Evolutionary conservation across 106 monocot genomes (phyloP), one percentile per base, ranked within the genome.

Genomic region (Hemerocallis citrina): DNA sequence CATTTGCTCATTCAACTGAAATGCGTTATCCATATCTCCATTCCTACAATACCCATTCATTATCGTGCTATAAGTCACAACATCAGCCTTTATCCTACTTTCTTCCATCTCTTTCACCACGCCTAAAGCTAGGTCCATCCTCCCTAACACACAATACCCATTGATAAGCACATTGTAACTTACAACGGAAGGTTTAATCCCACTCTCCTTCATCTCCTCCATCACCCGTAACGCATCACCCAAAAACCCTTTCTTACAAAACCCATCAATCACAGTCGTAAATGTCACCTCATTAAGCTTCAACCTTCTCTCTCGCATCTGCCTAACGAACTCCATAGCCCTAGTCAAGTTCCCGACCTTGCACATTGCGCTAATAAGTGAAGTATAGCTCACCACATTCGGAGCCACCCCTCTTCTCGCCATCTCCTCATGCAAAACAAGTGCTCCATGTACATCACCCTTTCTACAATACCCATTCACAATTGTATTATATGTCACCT

Each of bases 121-220:
- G n/a, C 27, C 48, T 55, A 72, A 45, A 10, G 77, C 85, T 61
- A 83, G 70, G 34, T 83, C 69, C 43, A 83, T 67, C 63, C 75
- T 89, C 37, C 82, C 82, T 27, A 75, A 37, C 2, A 38, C 29
- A 61, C 80, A 83, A 61, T 89, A 83, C 38, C 94, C 94, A 74
- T 89, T 89, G 52, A 83, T 73, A 38, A 94, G 75, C 35, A 83
- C 79, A 83, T 94, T 94, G 25, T 83, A 94, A 25, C 80, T 28
- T 23, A 72, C 71, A 28, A 83, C 59, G 3, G 89, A 78, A 25
- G 77, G 77, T 19, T 16, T 35, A 68, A 89, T 67, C 0, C 85
- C 75, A 55, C 61, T 62, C 39, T 54, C 65, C 56, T 65, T 68
- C 85, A 94, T 94, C 68, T 94, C 83, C 51, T 78, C 73, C 57